phyloP scores from a whole-genome alignment of 345 rosid species.

The Eucalyptus coolabah region DNA sequence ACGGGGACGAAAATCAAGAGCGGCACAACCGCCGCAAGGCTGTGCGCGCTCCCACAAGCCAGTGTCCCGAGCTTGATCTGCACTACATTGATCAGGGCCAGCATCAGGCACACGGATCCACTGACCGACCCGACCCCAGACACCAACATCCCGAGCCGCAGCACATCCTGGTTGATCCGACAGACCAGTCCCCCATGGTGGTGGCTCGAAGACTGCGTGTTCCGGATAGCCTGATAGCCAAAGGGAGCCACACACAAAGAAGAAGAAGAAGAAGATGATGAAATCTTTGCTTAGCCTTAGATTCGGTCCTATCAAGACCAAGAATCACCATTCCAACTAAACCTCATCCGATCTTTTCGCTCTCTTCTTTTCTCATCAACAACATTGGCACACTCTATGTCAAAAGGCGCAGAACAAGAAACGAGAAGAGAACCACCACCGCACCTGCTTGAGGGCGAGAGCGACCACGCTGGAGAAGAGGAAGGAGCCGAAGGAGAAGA shows the following conservation, averaged over 20 bases:
- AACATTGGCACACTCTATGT: not conserved
- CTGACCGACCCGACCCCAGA: conserved; percentile 63
- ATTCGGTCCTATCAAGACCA: not conserved
- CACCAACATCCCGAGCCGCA: conserved; percentile 73
- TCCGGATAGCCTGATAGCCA: conserved; percentile 30
- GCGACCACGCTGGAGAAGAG: not conserved
- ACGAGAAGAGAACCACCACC: not conserved
- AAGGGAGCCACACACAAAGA: not conserved
- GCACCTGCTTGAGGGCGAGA: not conserved
- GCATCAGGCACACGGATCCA: conserved; percentile 62
- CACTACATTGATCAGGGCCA: conserved; percentile 69
- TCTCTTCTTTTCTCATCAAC: not conserved
- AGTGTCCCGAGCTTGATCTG: conserved; percentile 72
- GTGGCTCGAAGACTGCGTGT: conserved; percentile 9
- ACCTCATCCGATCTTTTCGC: not conserved
- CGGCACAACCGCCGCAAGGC: conserved; percentile 59
- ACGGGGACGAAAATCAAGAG: conserved; percentile 56
- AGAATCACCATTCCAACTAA: not conserved
- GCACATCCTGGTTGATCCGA: conserved; percentile 27
- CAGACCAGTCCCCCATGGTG: conserved; percentile 3
- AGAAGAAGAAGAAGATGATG: not conserved
- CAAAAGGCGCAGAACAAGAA: not conserved
- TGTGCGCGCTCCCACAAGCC: conserved; percentile 58
- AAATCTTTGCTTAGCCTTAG: not conserved
- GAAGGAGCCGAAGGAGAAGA: not conserved